A percentile compares a stretch with the other conserved stretches of the same genome.
These are phyloP conservation scores for Paramecium bursaria DNA, from an alignment of 73 alveolate genomes.

Conservation along the genomic window DNA sequence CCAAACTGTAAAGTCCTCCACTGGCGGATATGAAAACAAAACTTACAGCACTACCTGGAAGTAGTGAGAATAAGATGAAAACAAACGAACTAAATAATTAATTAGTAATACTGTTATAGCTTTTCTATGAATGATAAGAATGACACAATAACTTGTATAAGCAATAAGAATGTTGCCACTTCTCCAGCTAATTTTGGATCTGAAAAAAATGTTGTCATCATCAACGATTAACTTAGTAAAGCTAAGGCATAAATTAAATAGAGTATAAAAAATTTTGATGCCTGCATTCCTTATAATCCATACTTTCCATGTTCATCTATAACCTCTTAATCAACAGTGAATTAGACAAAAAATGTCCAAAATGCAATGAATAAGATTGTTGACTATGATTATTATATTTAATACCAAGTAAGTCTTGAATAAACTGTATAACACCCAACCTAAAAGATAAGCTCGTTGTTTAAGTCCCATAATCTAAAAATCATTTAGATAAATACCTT, in stretches of 20 bases:
- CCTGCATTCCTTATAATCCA: background rate
- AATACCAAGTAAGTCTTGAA: constrained; percentile 22
- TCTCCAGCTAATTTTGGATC: constrained; percentile 28
- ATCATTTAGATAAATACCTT: constrained; percentile 6
- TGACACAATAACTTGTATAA: background rate
- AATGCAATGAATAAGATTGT: background rate
- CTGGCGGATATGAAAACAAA: background rate
- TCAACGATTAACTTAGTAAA: background rate
- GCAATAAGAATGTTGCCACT: constrained; percentile 6
- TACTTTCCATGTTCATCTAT: background rate
- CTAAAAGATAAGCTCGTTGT: constrained; percentile 1
- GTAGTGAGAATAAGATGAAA: background rate
- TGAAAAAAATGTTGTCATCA: constrained; percentile 43
- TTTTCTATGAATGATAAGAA: constrained; percentile 37
- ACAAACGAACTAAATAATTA: background rate
- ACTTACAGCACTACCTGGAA: constrained; percentile 2
- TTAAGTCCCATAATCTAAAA: constrained; percentile 48
- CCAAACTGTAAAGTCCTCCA: constrained; percentile 5
- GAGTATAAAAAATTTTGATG: background rate
- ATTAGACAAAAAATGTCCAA: background rate
- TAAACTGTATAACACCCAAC: constrained; percentile 37
- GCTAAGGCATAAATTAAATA: background rate
- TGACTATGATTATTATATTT: background rate
- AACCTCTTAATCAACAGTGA: background rate
- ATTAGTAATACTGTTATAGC: background rate